Percentiles rank a stretch among this genome's conserved stretches.
These are phyloP conservation scores for Hyaloscypha bicolor DNA, from an alignment of 495 filamentous ascomycete species.

Conservation along the genomic window DNA sequence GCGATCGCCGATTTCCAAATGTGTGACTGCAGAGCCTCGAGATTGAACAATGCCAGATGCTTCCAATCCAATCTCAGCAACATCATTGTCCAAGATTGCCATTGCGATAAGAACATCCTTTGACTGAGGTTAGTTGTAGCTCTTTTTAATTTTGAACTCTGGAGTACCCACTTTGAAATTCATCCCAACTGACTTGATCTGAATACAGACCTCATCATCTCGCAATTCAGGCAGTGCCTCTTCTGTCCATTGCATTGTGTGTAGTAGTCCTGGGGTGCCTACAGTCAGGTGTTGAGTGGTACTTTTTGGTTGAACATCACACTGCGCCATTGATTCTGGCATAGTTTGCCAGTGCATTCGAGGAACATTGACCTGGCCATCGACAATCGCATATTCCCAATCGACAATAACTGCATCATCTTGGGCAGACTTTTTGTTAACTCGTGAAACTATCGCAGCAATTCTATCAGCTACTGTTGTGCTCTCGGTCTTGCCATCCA, in stretches of 20 bases:
- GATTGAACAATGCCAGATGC: constrained; percentile 47
- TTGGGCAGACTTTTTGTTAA: not conserved
- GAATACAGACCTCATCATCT: constrained; percentile 37
- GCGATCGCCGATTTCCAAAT: constrained; percentile 52
- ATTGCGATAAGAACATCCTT: constrained; percentile 44
- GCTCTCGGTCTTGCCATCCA: constrained; percentile 3
- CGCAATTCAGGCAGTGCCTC: constrained; percentile 11
- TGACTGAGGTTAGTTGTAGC: too few species aligned
- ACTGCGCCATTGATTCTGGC: not conserved
- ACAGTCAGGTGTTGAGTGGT: not conserved
- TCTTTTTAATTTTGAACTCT: too few species aligned
- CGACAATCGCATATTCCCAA: constrained; percentile 6
- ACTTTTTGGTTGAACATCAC: not conserved
- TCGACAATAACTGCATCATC: not conserved
- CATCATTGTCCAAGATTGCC: constrained; percentile 30
- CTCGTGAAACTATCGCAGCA: constrained; percentile 27
- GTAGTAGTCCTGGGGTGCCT: constrained; percentile 1
- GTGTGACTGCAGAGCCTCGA: constrained; percentile 47
- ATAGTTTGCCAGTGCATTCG: constrained; percentile 1
- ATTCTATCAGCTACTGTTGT: constrained; percentile 23
- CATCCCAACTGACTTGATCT: constrained; percentile 30
- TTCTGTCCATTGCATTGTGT: not conserved
- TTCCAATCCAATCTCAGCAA: constrained; percentile 7
- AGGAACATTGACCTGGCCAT: constrained; percentile 4
- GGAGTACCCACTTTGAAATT: constrained; percentile 12